These are phyloP conservation scores for Dactylis glomerata DNA, from an alignment of 176 grass and related monocot species.

Conservation along the genomic window DNA sequence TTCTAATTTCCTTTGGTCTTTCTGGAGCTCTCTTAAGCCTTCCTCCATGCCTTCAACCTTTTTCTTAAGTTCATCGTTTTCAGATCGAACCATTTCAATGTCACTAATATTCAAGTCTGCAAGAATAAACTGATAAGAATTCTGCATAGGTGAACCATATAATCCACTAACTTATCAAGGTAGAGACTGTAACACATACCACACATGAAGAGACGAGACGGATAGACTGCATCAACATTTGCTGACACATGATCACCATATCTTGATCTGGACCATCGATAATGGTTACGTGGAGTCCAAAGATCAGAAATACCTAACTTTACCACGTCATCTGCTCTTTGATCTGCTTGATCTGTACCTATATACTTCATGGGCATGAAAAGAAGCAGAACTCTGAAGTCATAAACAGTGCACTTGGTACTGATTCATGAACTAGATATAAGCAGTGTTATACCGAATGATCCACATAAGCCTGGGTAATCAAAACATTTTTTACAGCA, in stretches of 20 bases:
- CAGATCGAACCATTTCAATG: conserved; percentile 51
- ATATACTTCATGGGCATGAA: conserved; percentile 64
- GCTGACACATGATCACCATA: conserved; percentile 67
- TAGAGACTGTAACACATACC: conserved; percentile 46
- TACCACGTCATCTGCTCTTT: conserved; percentile 58
- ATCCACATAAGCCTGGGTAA: conserved; percentile 66
- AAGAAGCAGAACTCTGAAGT: background rate
- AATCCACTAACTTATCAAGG: background rate
- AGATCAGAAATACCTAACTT: conserved; percentile 61
- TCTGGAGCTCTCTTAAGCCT: conserved; percentile 43
- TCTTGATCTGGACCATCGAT: conserved; percentile 80
- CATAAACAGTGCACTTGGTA: background rate
- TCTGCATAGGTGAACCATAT: conserved; percentile 11
- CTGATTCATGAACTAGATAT: conserved; percentile 4
- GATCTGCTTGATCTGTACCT: conserved; percentile 71
- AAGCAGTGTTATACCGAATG: conserved; percentile 56
- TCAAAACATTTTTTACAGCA: conserved; percentile 85
- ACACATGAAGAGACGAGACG: conserved; percentile 61
- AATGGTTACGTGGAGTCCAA: conserved; percentile 97
- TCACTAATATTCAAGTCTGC: conserved; percentile 70
- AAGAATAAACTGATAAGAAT: conserved; percentile 27
- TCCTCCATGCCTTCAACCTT: conserved; percentile 48
- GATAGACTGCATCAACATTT: conserved; percentile 44
- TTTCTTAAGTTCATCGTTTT: conserved; percentile 38
- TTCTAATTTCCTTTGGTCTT: conserved; percentile 63